These are phyloP conservation scores for Zymoseptoria tritici DNA, from an alignment of 2,329 filamentous ascomycete species.

Conservation along the genomic window DNA sequence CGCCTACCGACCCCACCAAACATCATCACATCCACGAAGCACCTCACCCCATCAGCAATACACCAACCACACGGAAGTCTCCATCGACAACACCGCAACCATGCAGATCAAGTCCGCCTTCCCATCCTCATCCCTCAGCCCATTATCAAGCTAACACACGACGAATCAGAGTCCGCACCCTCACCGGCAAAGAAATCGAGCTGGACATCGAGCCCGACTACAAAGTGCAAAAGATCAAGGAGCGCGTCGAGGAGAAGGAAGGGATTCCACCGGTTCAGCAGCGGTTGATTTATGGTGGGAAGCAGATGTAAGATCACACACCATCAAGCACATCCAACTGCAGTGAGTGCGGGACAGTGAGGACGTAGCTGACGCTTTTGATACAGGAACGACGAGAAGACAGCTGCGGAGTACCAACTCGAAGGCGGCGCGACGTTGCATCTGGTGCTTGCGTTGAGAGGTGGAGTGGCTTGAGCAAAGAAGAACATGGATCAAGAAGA, in stretches of 20 bases:
- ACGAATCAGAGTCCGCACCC: conserved; percentile 68
- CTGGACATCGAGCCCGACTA: conserved; percentile 92
- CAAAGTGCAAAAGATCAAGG: conserved; percentile 96
- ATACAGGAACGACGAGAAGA: conserved; percentile 85
- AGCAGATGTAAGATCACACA: conserved; percentile 69
- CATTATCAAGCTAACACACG: conserved; percentile 2
- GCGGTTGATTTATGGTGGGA: conserved; percentile 89
- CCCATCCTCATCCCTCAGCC: conserved; percentile 4
- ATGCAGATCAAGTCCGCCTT: conserved; percentile 28
- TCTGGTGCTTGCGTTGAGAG: conserved; percentile 87
- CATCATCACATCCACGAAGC: not conserved
- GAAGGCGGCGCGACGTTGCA: conserved; percentile 90
- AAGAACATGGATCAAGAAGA: not conserved
- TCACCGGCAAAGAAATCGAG: conserved; percentile 98
- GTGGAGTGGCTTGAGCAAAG: conserved; percentile 44
- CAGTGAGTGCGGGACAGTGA: not conserved
- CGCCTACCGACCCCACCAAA: not conserved
- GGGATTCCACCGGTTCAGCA: conserved; percentile 96
- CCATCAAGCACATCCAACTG: not conserved
- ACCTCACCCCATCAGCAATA: not conserved
- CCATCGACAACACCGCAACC: conserved; percentile 1
- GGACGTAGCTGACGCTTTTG: not conserved
- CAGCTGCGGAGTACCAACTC: conserved; percentile 80
- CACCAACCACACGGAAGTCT: no score
- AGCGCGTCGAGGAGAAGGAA: conserved; percentile 98